Evolutionary conservation across 139 green algal genomes (phyloP).

Genomic region (Gonium pectorale): DNA sequence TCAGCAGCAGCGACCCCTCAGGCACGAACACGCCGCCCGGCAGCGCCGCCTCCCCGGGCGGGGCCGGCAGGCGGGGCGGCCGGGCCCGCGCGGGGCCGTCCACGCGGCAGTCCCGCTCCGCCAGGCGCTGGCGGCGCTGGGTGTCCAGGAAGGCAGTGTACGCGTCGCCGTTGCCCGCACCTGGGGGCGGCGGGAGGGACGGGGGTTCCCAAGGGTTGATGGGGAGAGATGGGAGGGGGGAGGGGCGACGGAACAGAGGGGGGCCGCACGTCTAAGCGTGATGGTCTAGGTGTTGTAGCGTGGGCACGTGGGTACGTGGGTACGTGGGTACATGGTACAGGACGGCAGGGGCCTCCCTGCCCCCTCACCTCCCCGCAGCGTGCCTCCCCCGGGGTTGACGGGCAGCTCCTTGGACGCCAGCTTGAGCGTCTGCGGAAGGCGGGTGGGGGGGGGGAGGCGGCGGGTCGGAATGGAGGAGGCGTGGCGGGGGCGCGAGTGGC

Average conservation of each 20-base stretch:
- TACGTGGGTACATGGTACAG: too few species aligned
- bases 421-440: background rate
- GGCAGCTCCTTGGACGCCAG: background rate
- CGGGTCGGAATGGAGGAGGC: background rate
- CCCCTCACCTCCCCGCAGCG: slow-evolving; percentile 18
- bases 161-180: slow-evolving; percentile 42
- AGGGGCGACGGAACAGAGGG: too few species aligned
- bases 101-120: slow-evolving; percentile 41
- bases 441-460: background rate
- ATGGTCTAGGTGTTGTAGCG: too few species aligned
- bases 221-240: too few species aligned
- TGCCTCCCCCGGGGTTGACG: slow-evolving; percentile 49
- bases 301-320: too few species aligned
- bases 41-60: slow-evolving; percentile 20
- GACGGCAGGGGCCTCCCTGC: too few species aligned
- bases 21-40: slow-evolving; percentile 47
- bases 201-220: too few species aligned
- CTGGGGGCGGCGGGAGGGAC: background rate
- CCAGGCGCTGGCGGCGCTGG: background rate
- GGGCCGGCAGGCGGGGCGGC: background rate
- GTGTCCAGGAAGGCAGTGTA: slow-evolving; percentile 26
- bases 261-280: too few species aligned
- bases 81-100: slow-evolving; percentile 28
- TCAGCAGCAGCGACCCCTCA: slow-evolving; percentile 27
- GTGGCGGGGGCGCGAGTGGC: background rate